phyloP scores from a whole-genome alignment of 202 grass and related monocot genomes.

The Tripidium arundinaceum region DNA sequence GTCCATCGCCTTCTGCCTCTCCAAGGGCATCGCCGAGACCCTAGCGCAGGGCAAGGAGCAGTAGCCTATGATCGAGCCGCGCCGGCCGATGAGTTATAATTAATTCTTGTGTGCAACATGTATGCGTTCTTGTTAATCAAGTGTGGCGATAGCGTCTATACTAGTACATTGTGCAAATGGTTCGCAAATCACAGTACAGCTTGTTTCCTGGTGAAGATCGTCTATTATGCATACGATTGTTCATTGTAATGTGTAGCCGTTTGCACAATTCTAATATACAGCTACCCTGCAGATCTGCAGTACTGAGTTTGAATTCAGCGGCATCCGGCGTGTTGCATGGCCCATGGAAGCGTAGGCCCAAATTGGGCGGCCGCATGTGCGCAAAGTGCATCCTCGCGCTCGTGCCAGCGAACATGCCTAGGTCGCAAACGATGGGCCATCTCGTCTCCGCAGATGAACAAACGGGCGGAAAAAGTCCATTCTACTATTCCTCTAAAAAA shows the following conservation, averaged over 20 bases:
- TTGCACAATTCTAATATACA: not conserved
- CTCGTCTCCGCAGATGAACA: too few species aligned
- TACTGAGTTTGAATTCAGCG: too few species aligned
- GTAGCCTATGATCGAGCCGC: too few species aligned
- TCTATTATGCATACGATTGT: not conserved
- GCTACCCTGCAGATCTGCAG: too few species aligned
- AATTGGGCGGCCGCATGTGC: too few species aligned
- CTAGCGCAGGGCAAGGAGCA: constrained; percentile 2
- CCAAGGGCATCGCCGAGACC: constrained; percentile 44
- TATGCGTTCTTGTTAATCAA: not conserved
- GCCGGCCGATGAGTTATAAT: not conserved
- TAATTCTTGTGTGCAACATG: not conserved
- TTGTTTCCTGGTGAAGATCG: not conserved
- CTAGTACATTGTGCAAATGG: not conserved
- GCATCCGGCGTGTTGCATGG: not conserved
- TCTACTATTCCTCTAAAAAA: too few species aligned
- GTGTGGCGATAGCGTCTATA: not conserved
- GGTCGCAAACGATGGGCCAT: not conserved
- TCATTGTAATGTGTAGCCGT: not conserved
- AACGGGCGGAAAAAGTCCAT: not conserved
- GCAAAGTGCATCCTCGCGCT: too few species aligned
- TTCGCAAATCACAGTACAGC: not conserved
- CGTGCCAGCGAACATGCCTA: not conserved
- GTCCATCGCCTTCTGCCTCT: constrained; percentile 59
- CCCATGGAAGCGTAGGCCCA: not conserved